phyloP scores from a whole-genome alignment of 192 early-diverging fungal species.

The Coemansia reversa region DNA sequence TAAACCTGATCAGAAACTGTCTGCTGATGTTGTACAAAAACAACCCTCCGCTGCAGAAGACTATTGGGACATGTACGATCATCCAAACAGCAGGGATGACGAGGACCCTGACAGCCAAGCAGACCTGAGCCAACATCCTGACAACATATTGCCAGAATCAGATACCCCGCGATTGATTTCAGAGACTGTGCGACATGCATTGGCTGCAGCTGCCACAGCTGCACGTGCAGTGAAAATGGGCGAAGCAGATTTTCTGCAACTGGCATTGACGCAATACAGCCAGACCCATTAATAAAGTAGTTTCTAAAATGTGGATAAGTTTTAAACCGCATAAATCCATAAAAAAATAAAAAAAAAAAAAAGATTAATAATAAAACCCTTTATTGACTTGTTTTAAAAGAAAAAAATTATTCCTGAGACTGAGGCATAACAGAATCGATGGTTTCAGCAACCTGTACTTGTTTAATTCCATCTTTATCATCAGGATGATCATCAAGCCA shows the following conservation, averaged over 20 bases:
- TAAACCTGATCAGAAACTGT: not conserved
- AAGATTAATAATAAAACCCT: no score
- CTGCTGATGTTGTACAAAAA: no score
- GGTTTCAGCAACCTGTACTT: no score
- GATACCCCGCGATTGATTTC: not conserved
- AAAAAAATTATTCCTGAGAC: no score
- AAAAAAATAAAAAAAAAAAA: no score
- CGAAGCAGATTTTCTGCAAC: conserved; percentile 25
- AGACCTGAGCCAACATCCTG: not conserved
- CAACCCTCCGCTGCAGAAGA: not conserved
- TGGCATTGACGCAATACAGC: conserved; percentile 11
- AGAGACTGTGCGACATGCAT: conserved; percentile 12
- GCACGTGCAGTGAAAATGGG: conserved; percentile 18
- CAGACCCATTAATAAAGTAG: not conserved
- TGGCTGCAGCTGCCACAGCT: conserved; percentile 26
- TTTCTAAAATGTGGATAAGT: no score
- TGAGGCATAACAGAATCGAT: no score
- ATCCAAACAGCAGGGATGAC: conserved; percentile 2
- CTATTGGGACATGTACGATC: not conserved
- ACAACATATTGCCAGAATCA: not conserved
- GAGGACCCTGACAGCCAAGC: not conserved
- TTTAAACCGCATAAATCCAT: no score
- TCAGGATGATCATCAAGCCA: conserved; percentile 38
- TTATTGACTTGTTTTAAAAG: no score
- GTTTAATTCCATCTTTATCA: no score